Evolutionary conservation across 2,329 filamentous ascomycete genomes (phyloP).

Genomic region (Cercospora brassicicola): DNA sequence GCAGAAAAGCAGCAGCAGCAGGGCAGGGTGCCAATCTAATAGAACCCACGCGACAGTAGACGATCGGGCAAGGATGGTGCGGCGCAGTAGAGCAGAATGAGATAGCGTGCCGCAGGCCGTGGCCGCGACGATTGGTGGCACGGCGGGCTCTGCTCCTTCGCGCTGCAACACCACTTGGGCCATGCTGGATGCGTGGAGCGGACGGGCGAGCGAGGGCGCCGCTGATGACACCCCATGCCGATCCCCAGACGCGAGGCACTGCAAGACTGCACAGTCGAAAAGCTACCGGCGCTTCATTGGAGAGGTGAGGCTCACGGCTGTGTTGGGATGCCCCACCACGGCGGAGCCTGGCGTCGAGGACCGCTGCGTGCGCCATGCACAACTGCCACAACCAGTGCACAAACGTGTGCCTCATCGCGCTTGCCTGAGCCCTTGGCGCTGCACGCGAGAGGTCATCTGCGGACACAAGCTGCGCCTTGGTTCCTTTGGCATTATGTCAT

Average conservation of each 20-base stretch:
- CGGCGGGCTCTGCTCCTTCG: slow-evolving; percentile 1
- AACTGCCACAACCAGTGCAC: background rate
- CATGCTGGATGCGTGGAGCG: background rate
- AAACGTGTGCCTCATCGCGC: background rate
- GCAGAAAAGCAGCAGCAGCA: background rate
- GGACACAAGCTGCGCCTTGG: background rate
- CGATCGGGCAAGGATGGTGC: background rate
- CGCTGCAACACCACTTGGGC: background rate
- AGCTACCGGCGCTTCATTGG: background rate
- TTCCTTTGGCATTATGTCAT: background rate
- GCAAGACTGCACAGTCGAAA: no score
- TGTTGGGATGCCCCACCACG: background rate
- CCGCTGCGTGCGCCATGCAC: background rate
- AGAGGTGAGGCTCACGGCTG: background rate
- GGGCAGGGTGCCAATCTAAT: background rate
- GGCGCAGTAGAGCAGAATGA: background rate
- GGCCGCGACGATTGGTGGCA: slow-evolving; percentile 4
- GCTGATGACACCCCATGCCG: slow-evolving; percentile 10
- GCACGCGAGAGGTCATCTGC: background rate
- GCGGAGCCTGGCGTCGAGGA: background rate
- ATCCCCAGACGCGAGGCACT: background rate
- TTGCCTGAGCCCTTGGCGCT: background rate
- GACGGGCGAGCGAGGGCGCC: background rate
- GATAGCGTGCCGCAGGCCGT: background rate
- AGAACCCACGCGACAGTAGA: background rate